phyloP scores from a whole-genome alignment of 2,329 filamentous ascomycete genomes.

The Alternaria postmessia region DNA sequence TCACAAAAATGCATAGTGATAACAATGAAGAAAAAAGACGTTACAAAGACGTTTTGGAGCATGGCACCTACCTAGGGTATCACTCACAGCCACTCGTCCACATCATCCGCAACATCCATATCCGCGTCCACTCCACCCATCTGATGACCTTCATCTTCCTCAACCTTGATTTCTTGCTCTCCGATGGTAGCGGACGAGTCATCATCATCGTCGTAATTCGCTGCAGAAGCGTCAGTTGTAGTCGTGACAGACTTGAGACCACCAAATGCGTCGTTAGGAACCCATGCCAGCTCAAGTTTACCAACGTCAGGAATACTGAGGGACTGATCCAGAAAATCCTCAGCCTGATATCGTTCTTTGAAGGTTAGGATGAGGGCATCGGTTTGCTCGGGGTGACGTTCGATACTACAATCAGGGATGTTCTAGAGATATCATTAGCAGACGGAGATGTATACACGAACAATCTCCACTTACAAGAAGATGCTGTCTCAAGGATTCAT shows the following conservation, averaged over 20 bases:
- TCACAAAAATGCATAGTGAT: neutral
- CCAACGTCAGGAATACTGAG: constrained; percentile 69
- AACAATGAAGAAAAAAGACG: neutral
- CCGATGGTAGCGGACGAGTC: constrained; percentile 25
- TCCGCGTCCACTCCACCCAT: constrained; percentile 27
- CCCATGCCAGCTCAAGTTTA: constrained; percentile 73
- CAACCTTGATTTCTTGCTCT: constrained; percentile 13
- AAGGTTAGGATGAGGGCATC: constrained; percentile 54
- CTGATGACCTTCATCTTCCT: constrained; percentile 15
- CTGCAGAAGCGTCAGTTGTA: neutral
- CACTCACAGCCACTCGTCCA: constrained; percentile 40
- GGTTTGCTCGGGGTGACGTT: constrained; percentile 48
- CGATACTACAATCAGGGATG: constrained; percentile 50
- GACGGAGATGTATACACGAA: too few relatives aligned
- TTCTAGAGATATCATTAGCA: constrained; percentile 31
- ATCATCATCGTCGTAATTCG: constrained; percentile 15
- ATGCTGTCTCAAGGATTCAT: constrained; percentile 75
- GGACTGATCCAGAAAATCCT: constrained; percentile 67
- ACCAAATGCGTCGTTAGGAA: constrained; percentile 45
- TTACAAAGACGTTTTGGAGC: neutral
- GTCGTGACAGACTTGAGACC: constrained; percentile 17
- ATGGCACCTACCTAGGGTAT: neutral
- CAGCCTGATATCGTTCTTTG: constrained; percentile 66
- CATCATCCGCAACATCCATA: constrained; percentile 48
- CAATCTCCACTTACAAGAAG: constrained; percentile 59